Evolutionary conservation across 2,329 filamentous ascomycete species (phyloP).

Genomic region (Aspergillus neotritici): DNA sequence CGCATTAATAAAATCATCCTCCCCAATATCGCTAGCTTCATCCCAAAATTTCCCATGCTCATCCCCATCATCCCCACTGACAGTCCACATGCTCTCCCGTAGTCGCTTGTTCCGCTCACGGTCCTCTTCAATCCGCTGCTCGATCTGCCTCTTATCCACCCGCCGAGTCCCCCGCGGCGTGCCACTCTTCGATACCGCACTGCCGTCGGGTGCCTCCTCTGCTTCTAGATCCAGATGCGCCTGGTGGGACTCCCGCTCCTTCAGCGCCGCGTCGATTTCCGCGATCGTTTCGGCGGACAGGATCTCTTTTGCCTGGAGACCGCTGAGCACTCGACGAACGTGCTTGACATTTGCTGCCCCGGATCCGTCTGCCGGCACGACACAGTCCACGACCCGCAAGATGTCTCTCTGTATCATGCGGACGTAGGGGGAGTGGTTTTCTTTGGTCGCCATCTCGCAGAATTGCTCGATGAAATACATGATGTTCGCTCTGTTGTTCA

Average conservation of each 20-base stretch:
- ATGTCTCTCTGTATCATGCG: constrained; percentile 95
- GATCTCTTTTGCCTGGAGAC: constrained; percentile 64
- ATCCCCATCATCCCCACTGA: constrained; percentile 58
- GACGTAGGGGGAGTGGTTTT: constrained; percentile 73
- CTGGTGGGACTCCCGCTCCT: constrained; percentile 64
- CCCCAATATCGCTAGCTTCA: constrained; percentile 76
- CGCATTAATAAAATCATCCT: constrained; percentile 75
- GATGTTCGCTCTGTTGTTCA: constrained; percentile 97
- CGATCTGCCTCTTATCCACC: constrained; percentile 80
- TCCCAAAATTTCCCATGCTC: constrained; percentile 83
- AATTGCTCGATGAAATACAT: constrained; percentile 99
- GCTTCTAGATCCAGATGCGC: constrained; percentile 49
- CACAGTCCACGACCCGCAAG: constrained; percentile 81
- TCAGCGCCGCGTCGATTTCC: constrained; percentile 78
- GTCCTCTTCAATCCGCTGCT: constrained; percentile 96
- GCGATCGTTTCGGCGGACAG: constrained; percentile 67
- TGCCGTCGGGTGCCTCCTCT: constrained; percentile 26
- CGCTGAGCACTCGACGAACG: constrained; percentile 71
- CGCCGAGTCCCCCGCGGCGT: constrained; percentile 32
- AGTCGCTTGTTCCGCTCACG: constrained; percentile 88
- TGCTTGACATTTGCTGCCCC: constrained; percentile 93
- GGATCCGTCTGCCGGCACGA: constrained; percentile 78
- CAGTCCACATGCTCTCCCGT: constrained; percentile 89
- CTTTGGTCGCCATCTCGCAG: constrained; percentile 74
- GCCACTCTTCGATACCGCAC: constrained; percentile 20